Base-by-base conservation (phyloP, 495 filamentous ascomycete genomes). In the Glarea lozoyensis region DNA sequence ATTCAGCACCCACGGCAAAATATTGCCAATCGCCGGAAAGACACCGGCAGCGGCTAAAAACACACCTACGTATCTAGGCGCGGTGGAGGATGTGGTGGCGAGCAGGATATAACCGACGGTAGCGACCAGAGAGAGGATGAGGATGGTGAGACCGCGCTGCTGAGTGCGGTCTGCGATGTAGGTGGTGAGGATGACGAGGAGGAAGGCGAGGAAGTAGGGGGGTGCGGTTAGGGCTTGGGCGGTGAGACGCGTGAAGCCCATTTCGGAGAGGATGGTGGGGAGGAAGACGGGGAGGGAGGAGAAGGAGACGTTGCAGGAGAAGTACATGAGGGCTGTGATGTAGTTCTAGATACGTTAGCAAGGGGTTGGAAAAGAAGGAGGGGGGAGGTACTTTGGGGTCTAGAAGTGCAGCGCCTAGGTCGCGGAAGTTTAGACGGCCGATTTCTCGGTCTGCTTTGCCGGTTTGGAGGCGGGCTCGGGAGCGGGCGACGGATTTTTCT, bases 281-380 rank as follows among this genome's bases (percentile, higher is more conserved):
- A 94, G 67, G 53, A 90, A 93, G 2, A 89, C 82, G 0, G 87
- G 84, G 2, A 94, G 70, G 1, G 84, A 87, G 12, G 83, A 78
- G 60, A 88, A 92, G 39, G 80, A 68, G 34, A 75, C 68, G 40
- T 75, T 75, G 49, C 67, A 71, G 44, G 67, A 69, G 46, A 75
- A 75, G 48, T 67, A 74, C 66, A 71, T 64, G 3, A 58, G 13
- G 2, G 45, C 37, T 17, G 40, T 48, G 29, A 40, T 9, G 12
- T 30, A 40, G 38, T 40, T 40, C 38, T 40, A 10, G 18, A 20
- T 16, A 6, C 32, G 17, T 37, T 37, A 37, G 35, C 16, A 20
- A 27, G 38, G 22, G 21, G 10, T n/a, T 13, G 7, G 21, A 27
- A 17, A 19, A 3, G 11, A 15, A 20, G 38, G 22, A 40, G 10